These are phyloP conservation scores for Mucor ambiguus DNA, from an alignment of 371 early-diverging fungal species.

Conservation along the genomic window DNA sequence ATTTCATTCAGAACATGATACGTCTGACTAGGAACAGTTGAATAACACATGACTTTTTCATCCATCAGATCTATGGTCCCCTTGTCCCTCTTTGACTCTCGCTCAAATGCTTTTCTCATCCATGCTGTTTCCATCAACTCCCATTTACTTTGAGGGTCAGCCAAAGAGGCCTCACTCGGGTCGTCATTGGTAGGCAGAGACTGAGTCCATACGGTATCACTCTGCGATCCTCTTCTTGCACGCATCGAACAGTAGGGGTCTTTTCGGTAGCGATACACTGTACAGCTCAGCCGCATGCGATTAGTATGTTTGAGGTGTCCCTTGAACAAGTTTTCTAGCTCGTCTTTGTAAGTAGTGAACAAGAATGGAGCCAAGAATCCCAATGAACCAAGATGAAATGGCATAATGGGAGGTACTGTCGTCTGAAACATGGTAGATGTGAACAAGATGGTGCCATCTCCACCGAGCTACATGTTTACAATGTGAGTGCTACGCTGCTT, in stretches of 20 bases:
- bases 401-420: constrained; percentile 85
- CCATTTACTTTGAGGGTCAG: constrained; percentile 13
- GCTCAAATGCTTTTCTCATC: constrained; percentile 29
- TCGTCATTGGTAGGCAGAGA: neutral
- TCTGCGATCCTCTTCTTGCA: neutral
- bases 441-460: constrained; percentile 88
- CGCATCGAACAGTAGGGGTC: constrained; percentile 19
- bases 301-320: constrained; percentile 68
- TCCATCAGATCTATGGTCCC: constrained; percentile 1
- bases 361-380: constrained; percentile 91
- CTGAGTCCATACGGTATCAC: constrained; percentile 8
- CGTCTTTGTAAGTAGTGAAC: constrained; percentile 55
- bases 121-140: constrained; percentile 37
- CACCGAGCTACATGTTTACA: constrained; percentile 61
- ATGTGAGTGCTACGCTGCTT: too few relatives aligned
- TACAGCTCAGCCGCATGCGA: constrained; percentile 85
- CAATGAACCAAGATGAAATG: constrained; percentile 87
- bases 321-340: constrained; percentile 57
- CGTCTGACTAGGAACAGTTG: constrained; percentile 43
- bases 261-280: constrained; percentile 63
- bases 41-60: constrained; percentile 36
- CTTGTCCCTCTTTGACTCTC: constrained; percentile 1
- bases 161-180: neutral
- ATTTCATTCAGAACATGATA: constrained; percentile 77
- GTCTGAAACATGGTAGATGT: constrained; percentile 89